These are phyloP conservation scores for Aspergillus flavus DNA, from an alignment of 2,329 filamentous ascomycete species.

Conservation along the genomic window DNA sequence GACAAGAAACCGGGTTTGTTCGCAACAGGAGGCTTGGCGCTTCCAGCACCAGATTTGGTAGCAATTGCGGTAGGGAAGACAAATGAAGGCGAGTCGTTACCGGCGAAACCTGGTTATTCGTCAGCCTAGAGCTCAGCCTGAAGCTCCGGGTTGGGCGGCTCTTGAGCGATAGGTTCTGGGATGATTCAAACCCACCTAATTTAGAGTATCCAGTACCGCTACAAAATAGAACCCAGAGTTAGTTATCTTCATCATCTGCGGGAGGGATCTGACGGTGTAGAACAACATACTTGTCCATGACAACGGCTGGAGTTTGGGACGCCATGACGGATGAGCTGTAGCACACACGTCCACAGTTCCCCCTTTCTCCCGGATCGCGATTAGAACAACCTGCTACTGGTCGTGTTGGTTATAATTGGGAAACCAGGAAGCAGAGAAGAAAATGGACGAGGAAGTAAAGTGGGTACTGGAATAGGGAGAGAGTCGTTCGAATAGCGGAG, in stretches of 20 bases:
- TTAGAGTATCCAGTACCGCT: slow-evolving; percentile 99
- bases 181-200: slow-evolving; percentile 68
- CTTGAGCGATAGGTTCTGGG: neutral
- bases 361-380: slow-evolving; percentile 18
- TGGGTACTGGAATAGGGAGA: slow-evolving; percentile 8
- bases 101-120: slow-evolving; percentile 77
- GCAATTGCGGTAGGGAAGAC: slow-evolving; percentile 99
- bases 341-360: slow-evolving; percentile 19
- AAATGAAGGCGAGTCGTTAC: slow-evolving; percentile 98
- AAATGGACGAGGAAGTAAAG: neutral
- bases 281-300: slow-evolving; percentile 98
- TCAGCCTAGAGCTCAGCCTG: slow-evolving; percentile 36
- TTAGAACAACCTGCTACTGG: neutral
- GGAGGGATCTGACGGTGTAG: slow-evolving; percentile 12
- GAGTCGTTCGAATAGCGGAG: slow-evolving; percentile 8
- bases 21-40: slow-evolving; percentile 79
- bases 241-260: slow-evolving; percentile 47
- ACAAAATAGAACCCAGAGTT: slow-evolving; percentile 38
- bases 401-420: slow-evolving; percentile 1
- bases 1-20: slow-evolving; percentile 97
- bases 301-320: slow-evolving; percentile 99
- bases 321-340: slow-evolving; percentile 66
- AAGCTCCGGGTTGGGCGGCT: slow-evolving; percentile 11
- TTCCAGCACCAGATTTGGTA: slow-evolving; percentile 76
- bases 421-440: neutral